Conservation (phyloP, 805 yeast genomes). For the Saturnispora sekii region DNA sequence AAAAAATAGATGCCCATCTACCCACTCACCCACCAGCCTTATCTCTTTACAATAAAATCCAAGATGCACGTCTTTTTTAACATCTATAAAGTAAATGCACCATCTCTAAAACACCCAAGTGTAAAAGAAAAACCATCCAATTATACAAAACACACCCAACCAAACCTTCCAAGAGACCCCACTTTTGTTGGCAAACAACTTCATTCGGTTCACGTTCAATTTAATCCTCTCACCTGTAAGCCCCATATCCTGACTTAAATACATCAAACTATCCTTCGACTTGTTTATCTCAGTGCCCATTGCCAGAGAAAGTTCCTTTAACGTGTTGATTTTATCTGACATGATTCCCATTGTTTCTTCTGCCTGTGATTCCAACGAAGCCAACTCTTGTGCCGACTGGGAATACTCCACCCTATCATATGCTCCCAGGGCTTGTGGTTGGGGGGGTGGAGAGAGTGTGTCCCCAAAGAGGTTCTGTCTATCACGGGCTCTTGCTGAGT, state of each 20-base stretch:
- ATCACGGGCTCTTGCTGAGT: constrained; percentile 6
- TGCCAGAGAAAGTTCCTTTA: constrained; percentile 44
- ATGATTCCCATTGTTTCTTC: constrained; percentile 49
- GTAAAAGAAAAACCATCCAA: constrained; percentile 37
- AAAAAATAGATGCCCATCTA: too few species aligned
- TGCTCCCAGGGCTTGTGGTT: constrained; percentile 28
- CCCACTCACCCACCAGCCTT: too few species aligned
- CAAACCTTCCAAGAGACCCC: constrained; percentile 59
- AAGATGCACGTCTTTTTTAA: neutral
- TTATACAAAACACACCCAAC: constrained; percentile 38
- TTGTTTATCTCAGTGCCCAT: constrained; percentile 57
- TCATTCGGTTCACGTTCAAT: constrained; percentile 46
- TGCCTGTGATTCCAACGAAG: constrained; percentile 57
- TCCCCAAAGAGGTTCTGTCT: constrained; percentile 6
- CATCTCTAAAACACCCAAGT: constrained; percentile 23
- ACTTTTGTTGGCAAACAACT: constrained; percentile 51
- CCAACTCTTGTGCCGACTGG: constrained; percentile 39
- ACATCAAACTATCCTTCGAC: constrained; percentile 20
- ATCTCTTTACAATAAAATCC: too few species aligned
- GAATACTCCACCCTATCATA: constrained; percentile 31
- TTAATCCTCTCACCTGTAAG: constrained; percentile 34
- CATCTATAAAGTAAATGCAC: neutral
- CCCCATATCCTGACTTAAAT: constrained; percentile 25
- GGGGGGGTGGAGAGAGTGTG: constrained; percentile 8
- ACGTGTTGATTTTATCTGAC: constrained; percentile 41